A percentile compares a stretch with the other conserved stretches of the same genome.
Evolutionary conservation across 768 basidiomycete species (phyloP).

Genomic region (Mycena filopes): DNA sequence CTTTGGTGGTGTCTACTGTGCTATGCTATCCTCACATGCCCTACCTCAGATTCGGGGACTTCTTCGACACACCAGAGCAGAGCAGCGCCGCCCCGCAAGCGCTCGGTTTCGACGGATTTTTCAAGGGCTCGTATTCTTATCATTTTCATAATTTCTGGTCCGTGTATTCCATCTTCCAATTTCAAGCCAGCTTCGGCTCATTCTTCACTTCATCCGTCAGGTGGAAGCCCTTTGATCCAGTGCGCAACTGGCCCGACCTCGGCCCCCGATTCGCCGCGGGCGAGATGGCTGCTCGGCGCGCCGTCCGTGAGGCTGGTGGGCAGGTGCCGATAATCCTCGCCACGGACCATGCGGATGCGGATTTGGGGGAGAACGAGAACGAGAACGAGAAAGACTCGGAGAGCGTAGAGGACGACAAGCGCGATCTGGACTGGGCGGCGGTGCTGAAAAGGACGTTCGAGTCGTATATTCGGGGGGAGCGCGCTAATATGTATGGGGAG

Average conservation of each 20-base stretch:
- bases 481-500: slow-evolving; percentile 95
- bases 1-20: no score
- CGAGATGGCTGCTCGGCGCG: slow-evolving; percentile 71
- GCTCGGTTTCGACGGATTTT: slow-evolving; percentile 91
- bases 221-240: slow-evolving; percentile 94
- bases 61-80: slow-evolving; percentile 79
- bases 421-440: slow-evolving; percentile 86
- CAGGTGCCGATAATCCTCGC: slow-evolving; percentile 28
- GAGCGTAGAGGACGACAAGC: slow-evolving; percentile 67
- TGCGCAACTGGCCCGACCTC: slow-evolving; percentile 92
- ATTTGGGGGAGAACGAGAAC: slow-evolving; percentile 2
- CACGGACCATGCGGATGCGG: slow-evolving; percentile 12
- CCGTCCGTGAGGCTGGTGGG: slow-evolving; percentile 45
- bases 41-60: slow-evolving; percentile 74
- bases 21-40: slow-evolving; percentile 3
- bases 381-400: no score
- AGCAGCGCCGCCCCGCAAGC: slow-evolving; percentile 84
- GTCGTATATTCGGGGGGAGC: slow-evolving; percentile 84
- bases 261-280: slow-evolving; percentile 80
- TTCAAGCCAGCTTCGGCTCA: neutral
- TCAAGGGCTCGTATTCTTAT: slow-evolving; percentile 92
- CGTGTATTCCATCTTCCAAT: slow-evolving; percentile 30
- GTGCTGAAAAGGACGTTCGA: slow-evolving; percentile 97
- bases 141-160: slow-evolving; percentile 96
- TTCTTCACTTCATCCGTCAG: slow-evolving; percentile 57